Percentiles rank a stretch among this genome's conserved stretches.
Conservation (phyloP, 768 basidiomycete genomes). For the Fibroporia radiculosa region DNA sequence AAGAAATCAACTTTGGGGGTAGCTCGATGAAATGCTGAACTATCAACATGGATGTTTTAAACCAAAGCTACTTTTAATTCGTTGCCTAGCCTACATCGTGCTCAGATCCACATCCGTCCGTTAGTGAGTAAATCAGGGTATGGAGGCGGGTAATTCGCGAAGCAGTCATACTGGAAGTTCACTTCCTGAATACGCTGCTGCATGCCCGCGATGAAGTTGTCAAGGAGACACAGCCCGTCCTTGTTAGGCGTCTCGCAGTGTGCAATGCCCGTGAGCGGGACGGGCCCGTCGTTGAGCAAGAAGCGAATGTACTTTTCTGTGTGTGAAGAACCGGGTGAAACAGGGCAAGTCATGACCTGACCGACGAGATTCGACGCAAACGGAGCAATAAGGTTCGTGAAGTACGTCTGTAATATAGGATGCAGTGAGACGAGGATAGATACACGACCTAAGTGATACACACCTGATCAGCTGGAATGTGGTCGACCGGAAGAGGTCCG, state of each 20-base stretch:
- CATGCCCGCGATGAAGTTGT: slow-evolving; percentile 31
- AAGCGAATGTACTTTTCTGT: slow-evolving; percentile 27
- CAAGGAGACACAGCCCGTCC: slow-evolving; percentile 35
- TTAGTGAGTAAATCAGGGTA: background rate
- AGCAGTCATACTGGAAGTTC: slow-evolving; percentile 36
- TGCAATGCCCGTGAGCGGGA: slow-evolving; percentile 36
- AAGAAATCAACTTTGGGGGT: no score
- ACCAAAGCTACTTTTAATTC: background rate
- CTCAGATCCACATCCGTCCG: background rate
- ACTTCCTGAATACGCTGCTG: slow-evolving; percentile 30
- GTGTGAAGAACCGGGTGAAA: slow-evolving; percentile 18
- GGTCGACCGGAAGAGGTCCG: slow-evolving; percentile 33
- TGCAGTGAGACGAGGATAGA: background rate
- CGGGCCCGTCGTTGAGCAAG: slow-evolving; percentile 41
- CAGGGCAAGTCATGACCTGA: slow-evolving; percentile 35
- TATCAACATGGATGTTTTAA: no score
- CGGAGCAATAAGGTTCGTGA: slow-evolving; percentile 34
- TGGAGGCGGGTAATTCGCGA: slow-evolving; percentile 33
- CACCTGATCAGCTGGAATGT: slow-evolving; percentile 27
- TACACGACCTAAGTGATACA: background rate
- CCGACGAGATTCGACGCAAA: slow-evolving; percentile 43
- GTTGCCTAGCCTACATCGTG: no score
- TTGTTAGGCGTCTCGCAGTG: slow-evolving; percentile 31
- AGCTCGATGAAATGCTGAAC: no score
- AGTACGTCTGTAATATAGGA: slow-evolving; percentile 24